phyloP scores from a whole-genome alignment of 2,329 filamentous ascomycete genomes.

The Cordyceps farinosa region DNA sequence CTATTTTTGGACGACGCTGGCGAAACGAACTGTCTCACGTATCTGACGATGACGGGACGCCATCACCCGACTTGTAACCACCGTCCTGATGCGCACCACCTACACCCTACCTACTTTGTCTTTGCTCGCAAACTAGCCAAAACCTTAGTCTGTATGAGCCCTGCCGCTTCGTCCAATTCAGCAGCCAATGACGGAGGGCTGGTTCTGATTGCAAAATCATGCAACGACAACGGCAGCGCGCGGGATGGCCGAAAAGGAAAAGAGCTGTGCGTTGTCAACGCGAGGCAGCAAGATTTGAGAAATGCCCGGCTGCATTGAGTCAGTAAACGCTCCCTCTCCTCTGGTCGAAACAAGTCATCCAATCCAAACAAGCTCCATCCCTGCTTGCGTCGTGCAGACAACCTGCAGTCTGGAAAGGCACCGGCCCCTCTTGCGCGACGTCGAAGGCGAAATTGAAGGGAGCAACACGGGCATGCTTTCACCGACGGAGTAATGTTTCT shows the following conservation, averaged over 20 bases:
- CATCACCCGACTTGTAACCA: neutral
- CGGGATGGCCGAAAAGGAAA: neutral
- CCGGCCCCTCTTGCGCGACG: neutral
- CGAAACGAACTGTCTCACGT: conserved; percentile 2
- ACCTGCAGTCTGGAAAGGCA: neutral
- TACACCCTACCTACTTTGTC: neutral
- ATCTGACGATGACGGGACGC: neutral
- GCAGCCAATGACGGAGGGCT: no score
- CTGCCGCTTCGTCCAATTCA: neutral
- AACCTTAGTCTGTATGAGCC: neutral
- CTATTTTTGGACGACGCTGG: neutral
- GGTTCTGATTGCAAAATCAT: neutral
- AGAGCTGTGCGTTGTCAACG: neutral
- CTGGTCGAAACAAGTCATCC: neutral
- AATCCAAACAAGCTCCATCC: neutral
- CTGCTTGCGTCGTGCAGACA: neutral
- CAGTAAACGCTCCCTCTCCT: neutral
- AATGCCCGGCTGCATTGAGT: neutral
- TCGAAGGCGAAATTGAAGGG: conserved; percentile 12
- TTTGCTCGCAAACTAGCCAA: neutral
- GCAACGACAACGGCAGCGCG: neutral
- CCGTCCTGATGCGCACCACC: neutral
- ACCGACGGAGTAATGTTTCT: neutral
- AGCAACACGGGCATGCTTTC: neutral
- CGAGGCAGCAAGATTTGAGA: neutral